Evolutionary conservation across 2,329 filamentous ascomycete genomes (phyloP).

Genomic region (Sclerotinia nivalis): DNA sequence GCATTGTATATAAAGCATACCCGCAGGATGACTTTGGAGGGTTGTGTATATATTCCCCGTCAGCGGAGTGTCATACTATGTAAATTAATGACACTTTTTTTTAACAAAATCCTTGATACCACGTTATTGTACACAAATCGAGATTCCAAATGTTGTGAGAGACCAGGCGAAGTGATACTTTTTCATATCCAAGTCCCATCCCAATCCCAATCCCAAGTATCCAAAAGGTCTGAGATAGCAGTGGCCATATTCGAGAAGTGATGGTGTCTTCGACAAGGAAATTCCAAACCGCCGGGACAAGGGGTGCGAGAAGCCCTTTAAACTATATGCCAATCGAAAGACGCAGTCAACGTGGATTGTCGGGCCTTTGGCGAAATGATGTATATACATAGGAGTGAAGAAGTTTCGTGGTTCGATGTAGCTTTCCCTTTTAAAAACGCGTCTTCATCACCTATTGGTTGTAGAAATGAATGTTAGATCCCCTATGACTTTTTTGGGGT

Average conservation of each 20-base stretch:
- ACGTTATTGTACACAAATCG: background rate
- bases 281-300: background rate
- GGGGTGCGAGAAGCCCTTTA: background rate
- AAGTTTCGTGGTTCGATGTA: too few species aligned
- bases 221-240: background rate
- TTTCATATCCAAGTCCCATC: background rate
- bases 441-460: too few species aligned
- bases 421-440: too few species aligned
- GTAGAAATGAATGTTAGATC: too few species aligned
- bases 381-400: too few species aligned
- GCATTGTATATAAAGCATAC: constrained; percentile 4
- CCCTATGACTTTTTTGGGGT: too few species aligned
- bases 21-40: background rate
- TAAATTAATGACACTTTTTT: constrained; percentile 3
- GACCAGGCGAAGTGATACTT: background rate
- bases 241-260: background rate
- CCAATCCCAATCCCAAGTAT: background rate
- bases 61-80: background rate
- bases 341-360: too few species aligned
- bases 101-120: background rate
- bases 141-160: background rate
- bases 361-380: too few species aligned
- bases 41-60: background rate
- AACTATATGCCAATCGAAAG: too few species aligned
- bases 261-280: background rate